Percentiles rank a stretch among this genome's conserved stretches.
Evolutionary conservation across 2,329 filamentous ascomycete species (phyloP).

Genomic region (Monilinia vaccinii-corymbosi): DNA sequence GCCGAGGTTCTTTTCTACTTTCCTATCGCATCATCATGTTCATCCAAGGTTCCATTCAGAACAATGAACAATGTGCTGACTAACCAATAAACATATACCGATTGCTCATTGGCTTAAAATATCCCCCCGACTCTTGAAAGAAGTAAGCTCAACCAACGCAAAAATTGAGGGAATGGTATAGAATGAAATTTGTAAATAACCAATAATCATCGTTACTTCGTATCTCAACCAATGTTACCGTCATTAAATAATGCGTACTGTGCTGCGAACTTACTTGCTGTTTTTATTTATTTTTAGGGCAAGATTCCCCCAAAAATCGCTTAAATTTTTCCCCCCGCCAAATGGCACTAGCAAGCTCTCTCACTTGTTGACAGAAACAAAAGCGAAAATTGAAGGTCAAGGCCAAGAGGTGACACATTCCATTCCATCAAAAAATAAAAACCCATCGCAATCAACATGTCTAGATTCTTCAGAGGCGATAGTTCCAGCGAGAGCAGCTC

Average conservation of each 20-base stretch:
- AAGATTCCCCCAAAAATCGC: constrained; percentile 7
- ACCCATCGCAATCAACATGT: constrained; percentile 51
- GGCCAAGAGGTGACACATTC: no score
- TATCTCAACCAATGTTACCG: neutral
- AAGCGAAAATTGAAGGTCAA: neutral
- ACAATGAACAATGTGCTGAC: neutral
- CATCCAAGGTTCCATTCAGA: neutral
- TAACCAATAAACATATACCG: neutral
- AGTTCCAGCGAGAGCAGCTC: constrained; percentile 94
- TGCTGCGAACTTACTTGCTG: neutral
- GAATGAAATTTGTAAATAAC: neutral
- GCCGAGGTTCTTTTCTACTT: neutral
- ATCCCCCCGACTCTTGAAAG: neutral
- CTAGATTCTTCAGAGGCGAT: constrained; percentile 95
- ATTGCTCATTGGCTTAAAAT: neutral
- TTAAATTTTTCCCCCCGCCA: constrained; percentile 11
- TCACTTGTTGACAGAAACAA: neutral
- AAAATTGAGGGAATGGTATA: neutral
- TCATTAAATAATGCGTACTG: neutral
- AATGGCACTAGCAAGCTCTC: neutral
- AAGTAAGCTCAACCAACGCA: neutral
- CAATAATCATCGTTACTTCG: neutral
- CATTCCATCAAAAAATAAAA: no score
- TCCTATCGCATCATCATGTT: neutral
- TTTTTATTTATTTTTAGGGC: constrained; percentile 3